phyloP scores from a whole-genome alignment of 345 rosid genomes.

The Psidium guajava region DNA sequence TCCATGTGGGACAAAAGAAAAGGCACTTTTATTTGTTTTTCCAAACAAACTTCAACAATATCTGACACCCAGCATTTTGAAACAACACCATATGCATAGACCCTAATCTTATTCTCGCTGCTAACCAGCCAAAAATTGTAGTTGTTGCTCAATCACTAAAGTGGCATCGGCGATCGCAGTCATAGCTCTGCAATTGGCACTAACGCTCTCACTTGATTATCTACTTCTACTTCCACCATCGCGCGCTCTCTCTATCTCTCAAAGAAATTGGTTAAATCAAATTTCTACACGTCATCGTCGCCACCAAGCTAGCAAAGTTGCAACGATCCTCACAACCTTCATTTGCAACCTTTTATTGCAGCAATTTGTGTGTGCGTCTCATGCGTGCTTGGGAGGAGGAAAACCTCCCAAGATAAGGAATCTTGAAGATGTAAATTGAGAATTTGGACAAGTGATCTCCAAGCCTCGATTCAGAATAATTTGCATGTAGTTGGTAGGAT shows the following conservation, averaged over 20 bases:
- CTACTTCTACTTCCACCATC: too few species aligned
- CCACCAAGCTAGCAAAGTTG: background rate
- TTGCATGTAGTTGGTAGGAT: background rate
- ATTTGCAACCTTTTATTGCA: background rate
- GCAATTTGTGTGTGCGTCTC: background rate
- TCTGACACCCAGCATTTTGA: background rate
- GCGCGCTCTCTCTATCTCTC: too few species aligned
- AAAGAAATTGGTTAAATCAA: background rate
- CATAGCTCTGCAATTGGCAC: too few species aligned
- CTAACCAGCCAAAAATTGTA: background rate
- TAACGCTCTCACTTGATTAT: too few species aligned
- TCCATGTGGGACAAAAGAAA: too few species aligned
- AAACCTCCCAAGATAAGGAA: background rate
- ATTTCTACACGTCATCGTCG: background rate
- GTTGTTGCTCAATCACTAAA: background rate
- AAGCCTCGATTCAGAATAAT: background rate
- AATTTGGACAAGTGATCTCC: background rate
- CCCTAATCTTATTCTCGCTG: background rate
- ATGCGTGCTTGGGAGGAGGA: background rate
- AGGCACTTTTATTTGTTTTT: too few species aligned
- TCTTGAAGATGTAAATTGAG: background rate
- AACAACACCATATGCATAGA: background rate
- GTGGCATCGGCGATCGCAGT: too few species aligned
- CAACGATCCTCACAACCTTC: background rate
- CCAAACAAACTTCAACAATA: too few species aligned